phyloP scores from a whole-genome alignment of 2,329 filamentous ascomycete genomes.

The Pseudogymnoascus sp. region DNA sequence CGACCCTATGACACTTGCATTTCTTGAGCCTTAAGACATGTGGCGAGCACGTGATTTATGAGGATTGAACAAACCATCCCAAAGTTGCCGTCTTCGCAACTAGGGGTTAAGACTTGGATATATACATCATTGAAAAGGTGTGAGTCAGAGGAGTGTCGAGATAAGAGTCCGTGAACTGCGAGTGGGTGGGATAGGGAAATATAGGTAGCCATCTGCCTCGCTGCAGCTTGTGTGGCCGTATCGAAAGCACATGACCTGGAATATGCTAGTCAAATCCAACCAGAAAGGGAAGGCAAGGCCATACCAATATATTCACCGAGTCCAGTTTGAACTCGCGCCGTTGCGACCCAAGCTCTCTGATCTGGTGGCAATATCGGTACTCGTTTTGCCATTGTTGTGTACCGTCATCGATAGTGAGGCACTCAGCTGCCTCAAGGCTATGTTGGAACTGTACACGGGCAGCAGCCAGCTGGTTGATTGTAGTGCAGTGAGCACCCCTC shows the following conservation, averaged over 20 bases:
- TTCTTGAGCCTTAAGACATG: background rate
- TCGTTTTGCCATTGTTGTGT: background rate
- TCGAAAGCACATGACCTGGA: conserved; percentile 7
- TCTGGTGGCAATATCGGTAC: conserved; percentile 3
- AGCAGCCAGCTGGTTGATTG: background rate
- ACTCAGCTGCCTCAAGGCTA: background rate
- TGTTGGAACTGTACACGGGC: background rate
- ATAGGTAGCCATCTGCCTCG: conserved; percentile 4
- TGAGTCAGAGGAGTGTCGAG: conserved; percentile 4
- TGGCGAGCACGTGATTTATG: conserved; percentile 2
- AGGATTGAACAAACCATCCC: conserved; percentile 1
- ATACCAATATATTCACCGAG: conserved; percentile 7
- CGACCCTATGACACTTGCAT: conserved; percentile 1
- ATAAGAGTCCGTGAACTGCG: background rate
- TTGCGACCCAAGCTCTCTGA: conserved; percentile 8
- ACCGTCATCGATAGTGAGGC: background rate
- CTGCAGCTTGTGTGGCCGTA: conserved; percentile 4
- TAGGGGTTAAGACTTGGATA: background rate
- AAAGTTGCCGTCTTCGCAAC: background rate
- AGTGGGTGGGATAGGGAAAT: conserved; percentile 3
- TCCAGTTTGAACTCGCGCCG: conserved; percentile 2
- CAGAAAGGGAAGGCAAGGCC: conserved; percentile 1
- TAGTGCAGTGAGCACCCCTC: background rate
- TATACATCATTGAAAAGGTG: conserved; percentile 3
- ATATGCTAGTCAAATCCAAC: conserved; percentile 6